phyloP scores from a whole-genome alignment of 225 moss, liverwort and hornwort species.

The Physcomitrium patens region DNA sequence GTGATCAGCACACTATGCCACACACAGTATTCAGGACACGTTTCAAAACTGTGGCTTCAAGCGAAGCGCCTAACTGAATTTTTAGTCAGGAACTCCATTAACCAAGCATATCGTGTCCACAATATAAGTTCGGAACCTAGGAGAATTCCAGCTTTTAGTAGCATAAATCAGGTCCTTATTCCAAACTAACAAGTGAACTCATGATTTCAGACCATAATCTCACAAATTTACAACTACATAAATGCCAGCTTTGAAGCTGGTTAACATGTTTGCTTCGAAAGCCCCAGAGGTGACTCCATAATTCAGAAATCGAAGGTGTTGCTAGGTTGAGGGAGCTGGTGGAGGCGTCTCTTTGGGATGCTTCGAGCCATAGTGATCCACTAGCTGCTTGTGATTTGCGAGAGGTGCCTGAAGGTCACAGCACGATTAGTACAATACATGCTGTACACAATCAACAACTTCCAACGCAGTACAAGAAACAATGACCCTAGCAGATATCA shows the following conservation, averaged over 20 bases:
- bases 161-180: too few relatives aligned
- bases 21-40: too few relatives aligned
- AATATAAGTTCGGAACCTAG: too few relatives aligned
- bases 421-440: constrained; percentile 14
- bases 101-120: too few relatives aligned
- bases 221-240: constrained; percentile 20
- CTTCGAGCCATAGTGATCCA: constrained; percentile 76
- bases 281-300: constrained; percentile 3
- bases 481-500: too few relatives aligned
- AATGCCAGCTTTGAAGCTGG: constrained; percentile 29
- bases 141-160: too few relatives aligned
- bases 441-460: constrained; percentile 2
- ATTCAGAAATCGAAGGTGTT: not conserved
- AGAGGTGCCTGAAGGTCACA: constrained; percentile 49
- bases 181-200: too few relatives aligned
- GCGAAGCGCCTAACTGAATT: too few relatives aligned
- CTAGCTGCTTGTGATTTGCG: constrained; percentile 71
- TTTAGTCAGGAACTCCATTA: too few relatives aligned
- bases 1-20: too few relatives aligned
- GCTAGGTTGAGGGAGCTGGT: constrained; percentile 52
- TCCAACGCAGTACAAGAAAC: too few relatives aligned
- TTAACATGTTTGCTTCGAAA: not conserved
- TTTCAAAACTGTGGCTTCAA: too few relatives aligned
- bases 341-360: constrained; percentile 75
- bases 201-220: constrained; percentile 10